A percentile compares a stretch with the other conserved stretches of the same genome.
phyloP scores from a whole-genome alignment of 2,329 filamentous ascomycete species.

The Sclerotinia minor region DNA sequence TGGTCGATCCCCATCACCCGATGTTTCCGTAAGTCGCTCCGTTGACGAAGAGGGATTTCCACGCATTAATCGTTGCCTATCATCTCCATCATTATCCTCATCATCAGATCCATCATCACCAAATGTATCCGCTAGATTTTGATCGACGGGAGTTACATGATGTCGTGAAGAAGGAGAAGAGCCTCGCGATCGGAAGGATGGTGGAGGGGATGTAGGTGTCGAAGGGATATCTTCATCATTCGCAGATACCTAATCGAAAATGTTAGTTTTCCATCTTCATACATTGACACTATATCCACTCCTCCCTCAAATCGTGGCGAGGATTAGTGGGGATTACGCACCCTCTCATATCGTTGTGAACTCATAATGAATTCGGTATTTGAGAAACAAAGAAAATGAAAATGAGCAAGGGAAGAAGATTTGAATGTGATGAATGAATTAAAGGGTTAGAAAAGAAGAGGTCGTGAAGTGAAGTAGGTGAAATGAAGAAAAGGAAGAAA shows the following conservation, averaged over 20 bases:
- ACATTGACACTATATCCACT: not conserved
- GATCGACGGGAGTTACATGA: constrained; percentile 56
- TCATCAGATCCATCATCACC: constrained; percentile 76
- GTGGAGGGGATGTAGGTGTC: constrained; percentile 58
- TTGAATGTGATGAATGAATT: constrained; percentile 30
- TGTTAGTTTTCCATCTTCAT: constrained; percentile 31
- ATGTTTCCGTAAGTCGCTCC: constrained; percentile 31
- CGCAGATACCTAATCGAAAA: constrained; percentile 52
- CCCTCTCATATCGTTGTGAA: constrained; percentile 55
- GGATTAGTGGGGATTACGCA: constrained; percentile 43
- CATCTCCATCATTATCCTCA: constrained; percentile 72
- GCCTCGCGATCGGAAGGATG: constrained; percentile 84
- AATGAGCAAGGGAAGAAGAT: constrained; percentile 25
- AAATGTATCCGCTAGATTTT: constrained; percentile 90
- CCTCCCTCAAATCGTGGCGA: constrained; percentile 29
- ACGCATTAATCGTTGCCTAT: constrained; percentile 83
- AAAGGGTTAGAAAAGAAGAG: constrained; percentile 26
- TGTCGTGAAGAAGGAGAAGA: constrained; percentile 62
- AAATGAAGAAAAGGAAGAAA: constrained; percentile 26
- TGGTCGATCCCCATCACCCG: constrained; percentile 31
- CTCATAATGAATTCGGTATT: constrained; percentile 35
- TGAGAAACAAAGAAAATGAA: constrained; percentile 35
- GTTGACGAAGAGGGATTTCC: constrained; percentile 48
- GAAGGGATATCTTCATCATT: constrained; percentile 54
- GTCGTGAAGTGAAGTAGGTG: constrained; percentile 24